Percentiles rank a stretch among this genome's conserved stretches.
phyloP scores from a whole-genome alignment of 1,139 yeast genomes.

The Blastobotrys capitulatus region DNA sequence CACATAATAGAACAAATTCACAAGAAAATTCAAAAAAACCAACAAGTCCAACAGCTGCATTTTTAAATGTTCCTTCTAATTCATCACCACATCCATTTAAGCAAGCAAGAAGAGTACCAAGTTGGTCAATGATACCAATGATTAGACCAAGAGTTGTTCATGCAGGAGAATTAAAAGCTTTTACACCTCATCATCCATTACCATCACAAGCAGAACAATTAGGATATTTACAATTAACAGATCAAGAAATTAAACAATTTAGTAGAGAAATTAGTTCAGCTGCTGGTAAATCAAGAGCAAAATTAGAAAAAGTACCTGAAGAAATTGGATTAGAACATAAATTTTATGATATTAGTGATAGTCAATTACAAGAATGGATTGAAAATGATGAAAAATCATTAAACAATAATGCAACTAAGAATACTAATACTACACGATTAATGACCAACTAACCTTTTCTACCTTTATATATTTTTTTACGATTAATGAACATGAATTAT shows the following conservation, averaged over 20 bases:
- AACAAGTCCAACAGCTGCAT: not conserved
- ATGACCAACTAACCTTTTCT: not conserved
- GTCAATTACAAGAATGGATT: slow-evolving; percentile 4
- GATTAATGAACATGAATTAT: not conserved
- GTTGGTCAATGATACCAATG: slow-evolving; percentile 10
- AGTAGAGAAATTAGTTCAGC: slow-evolving; percentile 8
- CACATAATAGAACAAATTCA: not conserved
- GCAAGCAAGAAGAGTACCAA: not conserved
- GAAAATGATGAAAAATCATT: not conserved
- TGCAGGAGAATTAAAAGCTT: slow-evolving; percentile 8
- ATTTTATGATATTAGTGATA: slow-evolving; percentile 5
- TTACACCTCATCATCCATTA: slow-evolving; percentile 8
- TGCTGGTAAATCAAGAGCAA: slow-evolving; percentile 8
- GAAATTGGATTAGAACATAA: slow-evolving; percentile 9
- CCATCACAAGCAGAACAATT: slow-evolving; percentile 2
- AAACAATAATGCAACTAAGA: not conserved
- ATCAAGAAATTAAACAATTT: slow-evolving; percentile 4
- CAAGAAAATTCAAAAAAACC: not conserved
- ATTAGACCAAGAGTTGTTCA: slow-evolving; percentile 7
- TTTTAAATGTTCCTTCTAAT: not conserved
- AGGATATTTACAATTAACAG: slow-evolving; percentile 8
- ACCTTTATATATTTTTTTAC: too few species aligned
- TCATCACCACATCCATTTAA: not conserved
- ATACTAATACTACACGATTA: not conserved
- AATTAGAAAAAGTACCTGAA: slow-evolving; percentile 7